Base-by-base conservation (phyloP, 2,329 filamentous ascomycete genomes). In the Waltergamsia citrina region DNA sequence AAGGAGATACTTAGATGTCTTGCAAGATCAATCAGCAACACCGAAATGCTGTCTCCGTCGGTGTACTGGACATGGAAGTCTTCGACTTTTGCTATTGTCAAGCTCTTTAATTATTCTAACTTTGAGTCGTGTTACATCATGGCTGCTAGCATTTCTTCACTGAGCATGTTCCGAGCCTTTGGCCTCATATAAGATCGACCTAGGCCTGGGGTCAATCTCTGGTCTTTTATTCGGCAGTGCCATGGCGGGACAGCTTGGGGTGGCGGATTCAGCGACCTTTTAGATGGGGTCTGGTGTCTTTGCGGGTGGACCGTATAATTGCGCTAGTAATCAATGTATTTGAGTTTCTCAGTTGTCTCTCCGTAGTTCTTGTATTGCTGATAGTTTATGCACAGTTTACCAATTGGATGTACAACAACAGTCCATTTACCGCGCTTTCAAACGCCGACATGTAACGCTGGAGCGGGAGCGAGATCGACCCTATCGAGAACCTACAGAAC, bases 281-380 rank as follows among this genome's bases (percentile, higher is more conserved):
- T 15, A 36, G 30, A 34, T 30, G 7, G 39, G 39, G 24, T 41
- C 38, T 32, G 39, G 39, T n/a, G 31, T 41, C 11, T 41, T 41
- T 29, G 39, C 36, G 16, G 36, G 22, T 15, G 33, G 36, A 6
- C 39, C 39, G 2, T 41, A 29, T 29, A 36, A 41, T 22, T 41
- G 39, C 21, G 39, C 39, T 22, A 33, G 36, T 10, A 37, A 35
- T 24, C 36, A 41, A 29, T n/a, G n/a, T n/a, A 30, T 15, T 26
- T 31, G 25, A 15, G 22, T 31, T n/a, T 14, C 9, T n/a, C n/a
- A n/a, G n/a, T n/a, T 9, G 23, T n/a, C 23, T n/a, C 9, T 25
- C 23, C 9, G 23, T n/a, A 25, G 23, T n/a, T 25, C 9, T 25
- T n/a, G 9, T 25, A 9, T 15, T 16, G 11, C 16, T 6, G n/a